Percentiles rank a stretch among this genome's conserved stretches.
Evolutionary conservation across 2,329 filamentous ascomycete genomes (phyloP).

Genomic region (Colletotrichum ledebouriae): DNA sequence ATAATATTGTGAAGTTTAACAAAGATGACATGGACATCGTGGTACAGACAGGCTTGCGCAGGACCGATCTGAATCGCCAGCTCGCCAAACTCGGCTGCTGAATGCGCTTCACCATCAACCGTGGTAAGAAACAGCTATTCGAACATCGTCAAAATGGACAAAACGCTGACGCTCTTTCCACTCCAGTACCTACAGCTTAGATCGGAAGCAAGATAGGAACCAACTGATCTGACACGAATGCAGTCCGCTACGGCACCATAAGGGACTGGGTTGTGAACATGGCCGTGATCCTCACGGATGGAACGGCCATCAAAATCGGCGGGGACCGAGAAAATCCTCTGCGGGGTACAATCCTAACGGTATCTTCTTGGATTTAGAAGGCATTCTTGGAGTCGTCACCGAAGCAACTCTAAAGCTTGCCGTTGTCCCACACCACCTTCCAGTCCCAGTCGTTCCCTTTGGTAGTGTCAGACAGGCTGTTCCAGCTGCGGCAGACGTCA

Average conservation of each 20-base stretch:
- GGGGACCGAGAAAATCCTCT: no score
- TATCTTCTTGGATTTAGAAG: no score
- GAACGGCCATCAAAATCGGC: no score
- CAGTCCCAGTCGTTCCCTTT: slow-evolving; percentile 74
- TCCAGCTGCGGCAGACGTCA: slow-evolving; percentile 73
- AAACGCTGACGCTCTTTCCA: slow-evolving; percentile 43
- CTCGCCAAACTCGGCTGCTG: slow-evolving; percentile 54
- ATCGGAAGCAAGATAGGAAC: no score
- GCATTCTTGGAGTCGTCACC: no score
- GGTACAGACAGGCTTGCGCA: slow-evolving; percentile 76
- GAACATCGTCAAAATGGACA: neutral
- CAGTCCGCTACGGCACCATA: no score
- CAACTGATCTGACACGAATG: no score
- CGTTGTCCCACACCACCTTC: slow-evolving; percentile 69
- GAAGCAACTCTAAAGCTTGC: no score
- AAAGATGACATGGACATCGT: slow-evolving; percentile 78
- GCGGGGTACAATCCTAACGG: no score
- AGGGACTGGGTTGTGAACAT: no score
- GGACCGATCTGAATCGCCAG: slow-evolving; percentile 56
- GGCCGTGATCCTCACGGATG: no score
- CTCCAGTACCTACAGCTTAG: no score
- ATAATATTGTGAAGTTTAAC: slow-evolving; percentile 73
- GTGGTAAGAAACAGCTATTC: slow-evolving; percentile 67
- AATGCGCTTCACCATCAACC: slow-evolving; percentile 78
- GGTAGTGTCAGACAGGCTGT: slow-evolving; percentile 71